These are phyloP conservation scores for Cyclaneusma minus DNA, from an alignment of 2,329 filamentous ascomycete genomes.

Conservation along the genomic window DNA sequence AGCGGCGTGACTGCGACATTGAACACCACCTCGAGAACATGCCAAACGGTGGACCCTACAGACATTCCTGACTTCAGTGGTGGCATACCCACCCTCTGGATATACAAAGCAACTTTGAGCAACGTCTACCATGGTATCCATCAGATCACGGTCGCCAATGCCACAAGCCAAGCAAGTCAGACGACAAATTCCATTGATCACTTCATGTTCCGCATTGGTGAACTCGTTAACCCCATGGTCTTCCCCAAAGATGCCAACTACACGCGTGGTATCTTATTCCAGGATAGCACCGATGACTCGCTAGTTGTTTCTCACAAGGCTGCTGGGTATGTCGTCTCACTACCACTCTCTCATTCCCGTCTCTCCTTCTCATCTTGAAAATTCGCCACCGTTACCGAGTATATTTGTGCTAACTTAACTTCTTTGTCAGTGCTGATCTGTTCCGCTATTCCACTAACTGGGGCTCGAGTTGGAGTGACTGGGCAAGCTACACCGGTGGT, in stretches of 20 bases:
- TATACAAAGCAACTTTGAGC: conserved; percentile 32
- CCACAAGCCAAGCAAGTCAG: conserved; percentile 18
- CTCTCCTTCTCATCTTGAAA: too few relatives aligned
- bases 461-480: conserved; percentile 41
- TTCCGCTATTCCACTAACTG: conserved; percentile 42
- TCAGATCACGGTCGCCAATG: conserved; percentile 37
- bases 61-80: conserved; percentile 27
- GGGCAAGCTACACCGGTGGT: conserved; percentile 35
- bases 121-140: conserved; percentile 46
- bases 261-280: conserved; percentile 32
- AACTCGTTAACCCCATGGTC: conserved; percentile 39
- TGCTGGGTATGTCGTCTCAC: too few relatives aligned
- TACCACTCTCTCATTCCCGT: conserved; percentile 44
- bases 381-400: too few relatives aligned
- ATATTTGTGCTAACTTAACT: too few relatives aligned
- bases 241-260: conserved; percentile 41
- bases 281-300: conserved; percentile 18
- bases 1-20: conserved; percentile 25
- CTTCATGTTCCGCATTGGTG: conserved; percentile 45
- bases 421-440: conserved; percentile 34
- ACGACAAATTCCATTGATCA: conserved; percentile 33
- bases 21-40: conserved; percentile 19
- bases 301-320: conserved; percentile 38
- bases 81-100: conserved; percentile 35
- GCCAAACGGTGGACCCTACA: conserved; percentile 15